Base-by-base conservation (phyloP, 1,139 yeast species). In the Magnusiomyces magnusii region DNA sequence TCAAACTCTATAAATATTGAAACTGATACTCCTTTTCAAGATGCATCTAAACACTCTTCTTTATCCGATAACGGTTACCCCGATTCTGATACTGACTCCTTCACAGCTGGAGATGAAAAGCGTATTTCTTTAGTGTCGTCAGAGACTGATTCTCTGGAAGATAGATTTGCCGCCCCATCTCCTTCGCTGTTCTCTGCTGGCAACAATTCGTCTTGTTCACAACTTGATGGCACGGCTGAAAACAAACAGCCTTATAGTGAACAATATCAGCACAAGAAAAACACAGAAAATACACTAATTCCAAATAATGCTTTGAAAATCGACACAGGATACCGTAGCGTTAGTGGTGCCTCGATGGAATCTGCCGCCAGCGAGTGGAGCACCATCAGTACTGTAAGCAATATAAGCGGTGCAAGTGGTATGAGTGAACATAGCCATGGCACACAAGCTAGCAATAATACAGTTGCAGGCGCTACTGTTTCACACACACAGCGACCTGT, bases 81-180 rank as follows among this genome's bases (percentile, higher is more conserved):
- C 47, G 44, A 39, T 39, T 39, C 62, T 23, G 62, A 60, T 34
- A 25, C 49, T 17, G 59, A 55, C 47, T 57, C 62, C 2, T 60
- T 60, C 28, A 57, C 58, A 2, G 52, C 47, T 10, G 60, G 60
- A 15, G 62, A 60, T 42, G 62, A 60, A 34, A 41, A 41, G 19
- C 54, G 58, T 1, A 44, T 55, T 24, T 55, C 60, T 24, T 55
- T 58, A 2, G 58, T 58, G 23, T 31, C 36, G 36, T 7, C 36
- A 13, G 10, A 31, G 36, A 7, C 36, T 13, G 36, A 31, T 13
- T 31, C 36, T 31, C 36, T 7, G 13, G n/a, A n/a, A n/a, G 13
- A 9, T 31, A 13, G 13, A 9, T 9, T 31, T 31, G 36, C 36
- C 36, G 7, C 36, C 13, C 13, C 36, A 9, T 31, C 36, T 31